Evolutionary conservation across 2,329 filamentous ascomycete species (phyloP), one percentile per base, ranked within the genome.

Genomic region (Diaporthe sp.): DNA sequence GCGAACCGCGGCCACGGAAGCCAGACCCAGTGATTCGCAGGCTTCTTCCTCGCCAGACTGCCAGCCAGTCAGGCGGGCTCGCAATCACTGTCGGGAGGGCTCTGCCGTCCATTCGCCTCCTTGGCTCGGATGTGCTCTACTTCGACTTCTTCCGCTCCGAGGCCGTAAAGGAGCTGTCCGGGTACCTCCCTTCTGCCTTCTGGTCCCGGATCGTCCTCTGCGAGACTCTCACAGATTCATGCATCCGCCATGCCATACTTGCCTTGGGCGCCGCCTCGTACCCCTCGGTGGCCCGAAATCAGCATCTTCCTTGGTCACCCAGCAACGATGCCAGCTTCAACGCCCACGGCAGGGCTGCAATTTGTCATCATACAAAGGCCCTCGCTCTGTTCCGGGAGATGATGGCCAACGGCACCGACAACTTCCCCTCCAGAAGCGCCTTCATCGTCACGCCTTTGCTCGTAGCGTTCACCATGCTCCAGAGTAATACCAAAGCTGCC

Each of bases 151-250:
- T 79, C 67, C 78, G 79, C n/a, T 72, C 76, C 53, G 75, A 75
- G 34, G 73, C 79, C 44, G 71, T 76, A 22, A 67, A 70, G 15
- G 78, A 80, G 39, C 75, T 80, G 13, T 72, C 77, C 5, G 78
- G 79, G 1, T 78, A 78, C 25, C 65, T 71, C 25, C 74, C 77
- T 62, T 77, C 77, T 34, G 76, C 79, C 46, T 80, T 79, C 65
- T 80, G 79, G 79, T 78, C 77, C 9, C 76, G 78, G 3, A 77
- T 78, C 15, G 76, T 80, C 2, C 77, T 80, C 3, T 75, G 72
- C 42, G 79, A 79, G 72, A 67, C 72, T 49, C 71, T 77, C 17
- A 67, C 73, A 8, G 77, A 79, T 13, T 71, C 77, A 3, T 80
- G 79, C 31, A 75, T 77, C 25, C 76, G 72, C 2, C 78, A 79